Base-by-base conservation (phyloP, 768 basidiomycete genomes). In the Auriscalpium microsporum region DNA sequence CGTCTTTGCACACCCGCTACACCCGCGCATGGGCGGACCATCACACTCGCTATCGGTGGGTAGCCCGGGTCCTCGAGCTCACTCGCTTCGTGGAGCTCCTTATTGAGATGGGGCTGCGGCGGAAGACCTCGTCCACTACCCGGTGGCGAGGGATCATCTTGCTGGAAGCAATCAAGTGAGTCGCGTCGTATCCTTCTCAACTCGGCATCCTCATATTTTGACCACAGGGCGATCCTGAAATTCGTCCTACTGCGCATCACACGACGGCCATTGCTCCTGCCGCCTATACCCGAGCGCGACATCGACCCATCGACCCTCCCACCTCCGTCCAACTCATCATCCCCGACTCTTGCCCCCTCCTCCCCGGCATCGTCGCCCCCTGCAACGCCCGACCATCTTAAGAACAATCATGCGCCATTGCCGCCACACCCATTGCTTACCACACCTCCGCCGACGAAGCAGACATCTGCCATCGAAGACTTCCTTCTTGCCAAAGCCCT, bases 241-340 rank as follows among this genome's bases (percentile, higher is more conserved):
- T 69, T 96, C 11, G 63, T 83, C 8, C 71, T 98, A 19, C 69
- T 98, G 52, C 78, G 78, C 51, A 76, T 87, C 58, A 94, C 94
- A 1, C 79, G 77, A 51, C 76, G 90, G 60, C 90, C 95, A 10
- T 64, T 93, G 21, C 67, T 94, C 11, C 78, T 80, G 1, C 86
- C 86, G 3, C 86, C 88, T 17, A 82, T 93, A 53, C 92, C 94
- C 13, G 89, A 92, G 69, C 83, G 94, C 51, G 92, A 94, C 61
- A 78, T 91, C 58, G 94, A 94, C 67, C 86, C 88, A 4, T 75
- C 86, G 6, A 74, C 78, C 47, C 65, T 92, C 8, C 50, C 54
- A 6, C 49, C 58, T 5, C 78, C 84, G 13, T 67, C 78, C 10
- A 73, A 73, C 40, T 67, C 75, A 33, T 79, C 79, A 8, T 81